Evolutionary conservation across 352 stramenopile species (phyloP).

Genomic region (Pythium plurisporium): DNA sequence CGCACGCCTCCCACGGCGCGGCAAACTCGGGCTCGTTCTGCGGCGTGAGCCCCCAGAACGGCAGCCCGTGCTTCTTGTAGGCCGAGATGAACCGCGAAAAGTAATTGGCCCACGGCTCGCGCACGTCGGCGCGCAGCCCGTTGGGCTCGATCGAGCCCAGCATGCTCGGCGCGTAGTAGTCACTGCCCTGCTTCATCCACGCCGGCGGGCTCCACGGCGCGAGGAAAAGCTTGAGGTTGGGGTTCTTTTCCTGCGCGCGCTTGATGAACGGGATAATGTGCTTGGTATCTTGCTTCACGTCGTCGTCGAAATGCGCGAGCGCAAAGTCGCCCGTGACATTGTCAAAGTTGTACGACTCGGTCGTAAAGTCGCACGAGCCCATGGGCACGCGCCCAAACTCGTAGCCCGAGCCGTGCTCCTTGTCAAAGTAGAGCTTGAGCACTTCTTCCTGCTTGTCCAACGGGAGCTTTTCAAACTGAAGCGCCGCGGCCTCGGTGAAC

Average conservation of each 20-base stretch:
- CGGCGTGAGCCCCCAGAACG: conserved; percentile 86
- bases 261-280: conserved; percentile 85
- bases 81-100: conserved; percentile 91
- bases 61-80: conserved; percentile 81
- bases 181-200: conserved; percentile 75
- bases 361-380: conserved; percentile 88
- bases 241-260: conserved; percentile 54
- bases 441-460: conserved; percentile 76
- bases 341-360: conserved; percentile 84
- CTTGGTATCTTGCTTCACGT: conserved; percentile 71
- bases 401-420: conserved; percentile 76
- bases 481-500: conserved; percentile 89
- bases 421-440: conserved; percentile 85
- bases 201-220: conserved; percentile 86
- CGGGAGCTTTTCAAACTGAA: conserved; percentile 85
- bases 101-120: conserved; percentile 83
- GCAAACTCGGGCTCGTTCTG: conserved; percentile 89
- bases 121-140: conserved; percentile 45
- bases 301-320: conserved; percentile 72
- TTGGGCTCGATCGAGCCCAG: conserved; percentile 47
- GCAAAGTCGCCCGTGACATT: conserved; percentile 67
- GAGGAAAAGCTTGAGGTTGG: conserved; percentile 79
- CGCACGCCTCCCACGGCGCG: conserved; percentile 71
- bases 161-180: conserved; percentile 61
- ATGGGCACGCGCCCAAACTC: conserved; percentile 89